These are phyloP conservation scores for Alternaria triticina DNA, from an alignment of 2,329 filamentous ascomycete genomes.

Conservation along the genomic window DNA sequence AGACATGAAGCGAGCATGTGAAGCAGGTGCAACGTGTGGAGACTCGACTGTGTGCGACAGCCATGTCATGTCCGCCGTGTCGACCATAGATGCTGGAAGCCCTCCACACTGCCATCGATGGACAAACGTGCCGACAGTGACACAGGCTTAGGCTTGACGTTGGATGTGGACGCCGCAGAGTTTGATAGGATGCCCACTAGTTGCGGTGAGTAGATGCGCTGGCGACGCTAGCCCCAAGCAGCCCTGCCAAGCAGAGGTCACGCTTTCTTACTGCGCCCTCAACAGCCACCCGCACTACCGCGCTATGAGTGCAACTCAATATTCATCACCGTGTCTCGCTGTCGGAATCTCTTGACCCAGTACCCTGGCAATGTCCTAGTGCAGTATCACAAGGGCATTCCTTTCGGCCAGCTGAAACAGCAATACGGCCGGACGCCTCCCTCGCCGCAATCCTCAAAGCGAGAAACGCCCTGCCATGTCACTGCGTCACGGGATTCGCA, in stretches of 20 bases:
- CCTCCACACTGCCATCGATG: constrained; percentile 29
- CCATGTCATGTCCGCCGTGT: constrained; percentile 41
- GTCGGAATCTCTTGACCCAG: constrained; percentile 30
- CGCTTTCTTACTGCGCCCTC: constrained; percentile 32
- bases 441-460: constrained; percentile 15
- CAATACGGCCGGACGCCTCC: constrained; percentile 22
- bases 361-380: constrained; percentile 28
- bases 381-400: constrained; percentile 32
- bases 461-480: constrained; percentile 12
- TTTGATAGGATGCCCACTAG: constrained; percentile 39
- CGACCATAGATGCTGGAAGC: constrained; percentile 19
- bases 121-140: constrained; percentile 47
- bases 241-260: constrained; percentile 32
- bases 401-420: constrained; percentile 42
- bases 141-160: constrained; percentile 41
- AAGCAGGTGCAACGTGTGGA: constrained; percentile 48
- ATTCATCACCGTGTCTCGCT: constrained; percentile 29
- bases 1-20: constrained; percentile 24
- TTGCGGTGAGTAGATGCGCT: constrained; percentile 50
- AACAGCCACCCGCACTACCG: constrained; percentile 34
- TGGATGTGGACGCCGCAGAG: constrained; percentile 39
- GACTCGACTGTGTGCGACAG: constrained; percentile 45
- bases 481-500: constrained; percentile 34
- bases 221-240: constrained; percentile 33
- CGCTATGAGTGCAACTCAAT: constrained; percentile 21